phyloP scores from a whole-genome alignment of 805 yeast genomes.

The Ogataea angusta region DNA sequence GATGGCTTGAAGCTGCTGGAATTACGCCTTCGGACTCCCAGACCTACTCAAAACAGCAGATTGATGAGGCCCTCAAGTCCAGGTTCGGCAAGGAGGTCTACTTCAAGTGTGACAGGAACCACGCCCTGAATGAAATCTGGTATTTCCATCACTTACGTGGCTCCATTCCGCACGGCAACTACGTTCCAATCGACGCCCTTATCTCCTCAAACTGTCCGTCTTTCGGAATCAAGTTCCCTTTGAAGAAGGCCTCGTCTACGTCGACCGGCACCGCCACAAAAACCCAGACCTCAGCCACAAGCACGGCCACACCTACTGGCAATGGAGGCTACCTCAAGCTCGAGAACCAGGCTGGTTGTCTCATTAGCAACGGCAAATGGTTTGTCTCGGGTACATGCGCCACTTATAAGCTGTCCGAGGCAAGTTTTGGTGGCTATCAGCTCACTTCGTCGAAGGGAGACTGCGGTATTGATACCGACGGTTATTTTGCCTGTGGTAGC shows the following conservation, averaged over 20 bases:
- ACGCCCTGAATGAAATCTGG: slow-evolving; percentile 66
- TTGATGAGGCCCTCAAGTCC: slow-evolving; percentile 48
- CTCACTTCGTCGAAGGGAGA: slow-evolving; percentile 68
- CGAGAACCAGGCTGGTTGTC: slow-evolving; percentile 60
- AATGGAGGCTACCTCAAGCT: slow-evolving; percentile 48
- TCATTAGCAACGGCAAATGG: slow-evolving; percentile 87
- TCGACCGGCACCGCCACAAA: slow-evolving; percentile 25
- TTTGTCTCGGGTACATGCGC: slow-evolving; percentile 84
- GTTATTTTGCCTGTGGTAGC: slow-evolving; percentile 31
- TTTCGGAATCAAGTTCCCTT: slow-evolving; percentile 65
- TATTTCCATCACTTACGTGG: slow-evolving; percentile 78
- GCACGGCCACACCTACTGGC: slow-evolving; percentile 32
- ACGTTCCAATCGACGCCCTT: slow-evolving; percentile 58
- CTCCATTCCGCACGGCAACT: slow-evolving; percentile 62
- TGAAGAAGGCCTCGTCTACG: slow-evolving; percentile 47
- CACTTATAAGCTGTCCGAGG: slow-evolving; percentile 53
- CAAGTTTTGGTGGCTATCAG: slow-evolving; percentile 71
- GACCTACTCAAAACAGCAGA: slow-evolving; percentile 56
- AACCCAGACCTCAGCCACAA: slow-evolving; percentile 33
- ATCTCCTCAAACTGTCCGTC: slow-evolving; percentile 63
- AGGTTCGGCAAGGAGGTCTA: slow-evolving; percentile 56
- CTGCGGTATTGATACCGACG: slow-evolving; percentile 49
- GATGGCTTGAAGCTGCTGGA: slow-evolving; percentile 64
- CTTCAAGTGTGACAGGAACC: slow-evolving; percentile 54
- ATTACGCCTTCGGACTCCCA: slow-evolving; percentile 60